Evolutionary conservation across 768 basidiomycete species (phyloP).

Genomic region (Albatrellus ellisii): DNA sequence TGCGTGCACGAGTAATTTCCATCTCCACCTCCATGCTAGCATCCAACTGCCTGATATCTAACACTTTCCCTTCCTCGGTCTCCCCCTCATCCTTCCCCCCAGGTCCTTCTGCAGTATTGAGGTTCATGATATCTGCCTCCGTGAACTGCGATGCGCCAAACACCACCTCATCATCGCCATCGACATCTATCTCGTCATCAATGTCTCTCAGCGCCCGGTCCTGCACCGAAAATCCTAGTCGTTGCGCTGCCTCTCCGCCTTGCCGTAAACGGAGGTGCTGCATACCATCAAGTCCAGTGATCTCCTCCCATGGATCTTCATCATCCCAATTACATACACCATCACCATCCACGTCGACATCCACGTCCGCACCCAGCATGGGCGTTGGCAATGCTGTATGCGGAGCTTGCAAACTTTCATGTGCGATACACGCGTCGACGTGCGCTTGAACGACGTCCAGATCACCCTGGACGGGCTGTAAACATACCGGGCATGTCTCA

Average conservation of each 20-base stretch:
- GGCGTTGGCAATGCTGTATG: background rate
- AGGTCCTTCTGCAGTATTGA: no score
- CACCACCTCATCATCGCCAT: conserved; percentile 55
- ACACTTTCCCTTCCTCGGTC: conserved; percentile 5
- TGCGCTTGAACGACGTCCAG: conserved; percentile 67
- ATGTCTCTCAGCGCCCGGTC: conserved; percentile 43
- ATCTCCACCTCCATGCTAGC: conserved; percentile 27
- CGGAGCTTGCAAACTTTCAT: conserved; percentile 33
- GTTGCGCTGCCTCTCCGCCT: conserved; percentile 1
- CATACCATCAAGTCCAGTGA: conserved; percentile 19
- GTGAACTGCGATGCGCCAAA: conserved; percentile 70
- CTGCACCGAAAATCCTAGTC: conserved; percentile 51
- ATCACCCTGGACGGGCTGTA: conserved; percentile 43
- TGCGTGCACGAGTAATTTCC: conserved; percentile 28
- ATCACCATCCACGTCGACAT: conserved; percentile 31
- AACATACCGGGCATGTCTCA: conserved; percentile 60
- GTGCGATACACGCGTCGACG: conserved; percentile 65
- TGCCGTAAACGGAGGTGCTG: conserved; percentile 3
- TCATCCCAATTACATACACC: no score
- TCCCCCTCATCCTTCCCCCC: background rate
- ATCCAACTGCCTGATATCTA: conserved; percentile 20
- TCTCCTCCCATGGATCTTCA: conserved; percentile 23
- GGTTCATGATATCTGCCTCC: conserved; percentile 42
- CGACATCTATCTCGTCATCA: conserved; percentile 64
- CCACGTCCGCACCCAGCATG: conserved; percentile 15